These are phyloP conservation scores for Skeletonema marinoi DNA, from an alignment of 108 stramenopile species.

Conservation along the genomic window DNA sequence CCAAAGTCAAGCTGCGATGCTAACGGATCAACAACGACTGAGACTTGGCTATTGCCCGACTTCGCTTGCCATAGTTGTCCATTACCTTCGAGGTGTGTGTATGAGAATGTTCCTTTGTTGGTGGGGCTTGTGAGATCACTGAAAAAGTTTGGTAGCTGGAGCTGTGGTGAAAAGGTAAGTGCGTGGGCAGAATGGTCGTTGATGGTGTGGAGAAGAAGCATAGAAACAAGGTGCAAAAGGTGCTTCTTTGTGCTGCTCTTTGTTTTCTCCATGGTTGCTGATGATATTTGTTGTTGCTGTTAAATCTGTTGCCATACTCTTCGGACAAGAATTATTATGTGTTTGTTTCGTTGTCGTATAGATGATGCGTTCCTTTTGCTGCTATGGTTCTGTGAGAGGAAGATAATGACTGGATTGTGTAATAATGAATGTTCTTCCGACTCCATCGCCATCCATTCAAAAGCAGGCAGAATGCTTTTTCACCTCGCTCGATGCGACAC, in stretches of 20 bases:
- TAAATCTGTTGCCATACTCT: neutral
- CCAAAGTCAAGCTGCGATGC: constrained; percentile 60
- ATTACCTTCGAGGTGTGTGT: constrained; percentile 45
- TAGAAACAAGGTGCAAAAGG: constrained; percentile 1
- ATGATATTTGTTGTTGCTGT: neutral
- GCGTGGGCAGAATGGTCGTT: constrained; percentile 8
- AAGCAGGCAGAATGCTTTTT: no score
- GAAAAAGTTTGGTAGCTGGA: constrained; percentile 10
- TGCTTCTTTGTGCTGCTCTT: neutral
- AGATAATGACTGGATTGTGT: no score
- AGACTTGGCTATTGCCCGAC: constrained; percentile 10
- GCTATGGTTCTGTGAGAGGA: no score
- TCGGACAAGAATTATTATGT: neutral
- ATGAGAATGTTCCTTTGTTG: constrained; percentile 9
- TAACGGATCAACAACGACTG: constrained; percentile 55
- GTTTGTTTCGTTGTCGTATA: neutral
- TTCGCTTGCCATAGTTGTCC: constrained; percentile 40
- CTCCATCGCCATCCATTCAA: no score
- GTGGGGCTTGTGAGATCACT: neutral
- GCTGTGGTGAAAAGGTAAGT: constrained; percentile 4
- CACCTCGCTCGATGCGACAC: no score
- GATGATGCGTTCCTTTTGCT: no score
- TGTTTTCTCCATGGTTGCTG: neutral
- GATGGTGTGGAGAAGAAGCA: neutral
- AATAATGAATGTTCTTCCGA: no score